These are phyloP conservation scores for Xerocomus amazonicus DNA, from an alignment of 1,284 basidiomycete species.

Conservation along the genomic window DNA sequence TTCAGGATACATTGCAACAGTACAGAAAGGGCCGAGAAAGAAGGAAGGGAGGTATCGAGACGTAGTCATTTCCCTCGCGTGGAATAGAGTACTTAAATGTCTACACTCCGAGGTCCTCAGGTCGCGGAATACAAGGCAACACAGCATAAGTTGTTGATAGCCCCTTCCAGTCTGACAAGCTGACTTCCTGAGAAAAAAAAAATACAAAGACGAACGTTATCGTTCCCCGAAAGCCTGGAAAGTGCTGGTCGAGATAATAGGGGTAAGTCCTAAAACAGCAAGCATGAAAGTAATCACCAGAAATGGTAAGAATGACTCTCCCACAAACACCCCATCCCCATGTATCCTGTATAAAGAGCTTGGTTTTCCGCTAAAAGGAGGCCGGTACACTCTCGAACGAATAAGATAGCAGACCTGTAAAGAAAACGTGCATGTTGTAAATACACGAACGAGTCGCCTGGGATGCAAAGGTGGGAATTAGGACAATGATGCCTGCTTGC, in stretches of 20 bases:
- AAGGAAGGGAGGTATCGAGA: slow-evolving; percentile 13
- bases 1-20: slow-evolving; percentile 43
- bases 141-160: background rate
- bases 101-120: background rate
- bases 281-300: slow-evolving; percentile 28
- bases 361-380: slow-evolving; percentile 1
- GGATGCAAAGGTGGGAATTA: slow-evolving; percentile 14
- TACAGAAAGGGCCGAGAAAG: slow-evolving; percentile 7
- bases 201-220: slow-evolving; percentile 23
- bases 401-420: slow-evolving; percentile 8
- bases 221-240: background rate
- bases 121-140: slow-evolving; percentile 18
- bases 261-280: slow-evolving; percentile 23
- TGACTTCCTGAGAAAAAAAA: slow-evolving; percentile 16
- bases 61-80: background rate
- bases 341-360: background rate
- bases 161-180: slow-evolving; percentile 21
- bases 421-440: slow-evolving; percentile 10
- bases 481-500: slow-evolving; percentile 6
- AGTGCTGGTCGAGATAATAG: slow-evolving; percentile 2
- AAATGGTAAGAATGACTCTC: slow-evolving; percentile 28
- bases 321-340: background rate
- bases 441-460: slow-evolving; percentile 1
- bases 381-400: slow-evolving; percentile 18
- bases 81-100: slow-evolving; percentile 18